phyloP scores from a whole-genome alignment of 2,329 filamentous ascomycete genomes.

The Furcasterigmium sp. region DNA sequence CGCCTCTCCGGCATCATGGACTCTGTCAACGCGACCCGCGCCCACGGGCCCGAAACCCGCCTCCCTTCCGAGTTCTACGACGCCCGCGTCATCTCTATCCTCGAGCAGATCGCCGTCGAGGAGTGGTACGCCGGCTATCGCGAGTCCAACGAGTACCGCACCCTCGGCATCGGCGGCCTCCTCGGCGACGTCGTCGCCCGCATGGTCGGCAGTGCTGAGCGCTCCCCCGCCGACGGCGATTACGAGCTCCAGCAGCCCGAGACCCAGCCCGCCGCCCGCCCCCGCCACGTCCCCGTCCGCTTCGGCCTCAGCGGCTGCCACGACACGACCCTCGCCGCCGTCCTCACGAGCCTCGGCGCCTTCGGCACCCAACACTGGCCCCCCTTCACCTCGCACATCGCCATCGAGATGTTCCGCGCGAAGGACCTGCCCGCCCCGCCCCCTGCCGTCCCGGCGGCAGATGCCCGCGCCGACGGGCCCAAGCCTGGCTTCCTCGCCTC shows the following conservation, averaged over 20 bases:
- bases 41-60: conserved; percentile 73
- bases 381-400: conserved; percentile 87
- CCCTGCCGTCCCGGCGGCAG: neutral
- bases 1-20: conserved; percentile 90
- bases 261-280: no score
- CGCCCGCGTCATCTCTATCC: conserved; percentile 58
- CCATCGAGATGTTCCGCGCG: conserved; percentile 80
- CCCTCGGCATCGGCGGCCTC: conserved; percentile 77
- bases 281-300: conserved; percentile 43
- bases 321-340: conserved; percentile 83
- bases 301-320: conserved; percentile 84
- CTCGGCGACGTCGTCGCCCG: conserved; percentile 77
- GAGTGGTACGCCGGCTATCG: conserved; percentile 90
- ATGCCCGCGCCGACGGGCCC: conserved; percentile 3
- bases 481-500: conserved; percentile 24
- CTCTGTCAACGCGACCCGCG: conserved; percentile 81
- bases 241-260: conserved; percentile 38
- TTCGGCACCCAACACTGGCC: conserved; percentile 76
- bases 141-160: conserved; percentile 83
- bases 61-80: conserved; percentile 89
- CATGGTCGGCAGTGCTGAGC: conserved; percentile 65
- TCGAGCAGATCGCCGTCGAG: conserved; percentile 73
- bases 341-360: conserved; percentile 73
- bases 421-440: conserved; percentile 17
- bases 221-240: conserved; percentile 46